phyloP scores from a whole-genome alignment of 176 grass and related monocot genomes.

The Bolboschoenus planiculmis region DNA sequence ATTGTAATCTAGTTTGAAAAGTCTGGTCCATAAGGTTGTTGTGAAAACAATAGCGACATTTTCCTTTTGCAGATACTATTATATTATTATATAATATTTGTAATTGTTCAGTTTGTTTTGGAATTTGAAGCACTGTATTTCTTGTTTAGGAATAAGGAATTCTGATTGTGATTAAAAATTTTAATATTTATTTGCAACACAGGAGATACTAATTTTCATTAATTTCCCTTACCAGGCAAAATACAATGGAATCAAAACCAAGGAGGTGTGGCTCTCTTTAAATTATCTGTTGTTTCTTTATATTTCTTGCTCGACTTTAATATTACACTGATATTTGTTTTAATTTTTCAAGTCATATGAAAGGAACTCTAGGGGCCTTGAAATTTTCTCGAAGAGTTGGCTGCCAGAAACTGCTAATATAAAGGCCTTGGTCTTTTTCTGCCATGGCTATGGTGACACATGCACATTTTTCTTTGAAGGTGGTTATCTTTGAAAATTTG shows the following conservation, averaged over 20 bases:
- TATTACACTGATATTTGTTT: neutral
- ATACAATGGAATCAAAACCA: constrained; percentile 49
- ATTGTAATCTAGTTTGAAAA: neutral
- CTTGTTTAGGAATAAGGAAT: neutral
- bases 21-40: neutral
- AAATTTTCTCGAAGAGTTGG: constrained; percentile 97
- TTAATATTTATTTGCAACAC: neutral
- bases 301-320: neutral
- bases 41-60: neutral
- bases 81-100: neutral
- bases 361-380: constrained; percentile 70
- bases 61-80: neutral
- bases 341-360: constrained; percentile 53
- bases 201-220: constrained; percentile 8
- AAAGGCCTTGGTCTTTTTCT: constrained; percentile 82
- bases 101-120: neutral
- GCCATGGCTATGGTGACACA: constrained; percentile 94
- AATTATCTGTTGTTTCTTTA: neutral
- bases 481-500: constrained; percentile 23
- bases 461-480: constrained; percentile 99
- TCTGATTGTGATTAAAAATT: neutral
- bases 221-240: constrained; percentile 39
- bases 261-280: constrained; percentile 53
- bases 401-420: constrained; percentile 48
- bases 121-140: neutral